Percentiles rank a stretch among this genome's conserved stretches.
Evolutionary conservation across 352 stramenopile genomes (phyloP).

Genomic region (Pythium folliculosum): DNA sequence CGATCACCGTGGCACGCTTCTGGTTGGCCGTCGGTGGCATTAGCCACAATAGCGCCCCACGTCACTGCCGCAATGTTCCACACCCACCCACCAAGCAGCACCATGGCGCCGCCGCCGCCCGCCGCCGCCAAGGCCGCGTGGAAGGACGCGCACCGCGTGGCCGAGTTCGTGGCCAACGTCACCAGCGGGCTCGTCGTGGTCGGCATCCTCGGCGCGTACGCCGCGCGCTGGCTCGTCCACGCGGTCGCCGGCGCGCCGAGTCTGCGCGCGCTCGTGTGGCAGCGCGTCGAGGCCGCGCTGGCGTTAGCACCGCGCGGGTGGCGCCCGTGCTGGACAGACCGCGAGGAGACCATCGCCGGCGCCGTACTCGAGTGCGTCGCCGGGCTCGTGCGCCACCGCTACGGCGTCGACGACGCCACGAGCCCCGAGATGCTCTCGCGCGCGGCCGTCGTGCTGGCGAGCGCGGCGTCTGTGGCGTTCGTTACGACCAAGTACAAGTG

Average conservation of each 20-base stretch:
- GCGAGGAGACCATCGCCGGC: conserved; percentile 23
- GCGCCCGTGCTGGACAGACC: conserved; percentile 16
- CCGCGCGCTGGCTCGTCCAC: conserved; percentile 30
- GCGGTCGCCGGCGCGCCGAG: conserved; percentile 37
- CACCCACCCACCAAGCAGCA: no score
- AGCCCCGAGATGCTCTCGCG: conserved; percentile 42
- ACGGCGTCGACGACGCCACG: conserved; percentile 36
- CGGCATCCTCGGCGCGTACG: conserved; percentile 41
- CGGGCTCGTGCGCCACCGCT: conserved; percentile 32
- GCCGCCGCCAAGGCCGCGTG: conserved; percentile 27
- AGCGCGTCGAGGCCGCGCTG: conserved; percentile 14
- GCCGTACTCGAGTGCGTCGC: conserved; percentile 40
- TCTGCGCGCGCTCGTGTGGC: conserved; percentile 31
- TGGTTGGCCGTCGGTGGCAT: background rate
- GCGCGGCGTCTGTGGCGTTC: conserved; percentile 26
- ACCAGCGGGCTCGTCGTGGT: conserved; percentile 52
- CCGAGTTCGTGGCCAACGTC: conserved; percentile 67
- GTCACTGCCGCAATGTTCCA: no score
- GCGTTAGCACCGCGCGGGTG: conserved; percentile 19
- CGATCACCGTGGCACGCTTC: conserved; percentile 8
- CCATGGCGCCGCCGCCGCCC: background rate
- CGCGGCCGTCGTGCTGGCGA: conserved; percentile 30
- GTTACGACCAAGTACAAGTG: conserved; percentile 59
- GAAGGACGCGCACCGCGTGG: conserved; percentile 64
- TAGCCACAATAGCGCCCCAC: background rate